phyloP scores from a whole-genome alignment of 2,329 filamentous ascomycete genomes.

The Leptographium procerum region DNA sequence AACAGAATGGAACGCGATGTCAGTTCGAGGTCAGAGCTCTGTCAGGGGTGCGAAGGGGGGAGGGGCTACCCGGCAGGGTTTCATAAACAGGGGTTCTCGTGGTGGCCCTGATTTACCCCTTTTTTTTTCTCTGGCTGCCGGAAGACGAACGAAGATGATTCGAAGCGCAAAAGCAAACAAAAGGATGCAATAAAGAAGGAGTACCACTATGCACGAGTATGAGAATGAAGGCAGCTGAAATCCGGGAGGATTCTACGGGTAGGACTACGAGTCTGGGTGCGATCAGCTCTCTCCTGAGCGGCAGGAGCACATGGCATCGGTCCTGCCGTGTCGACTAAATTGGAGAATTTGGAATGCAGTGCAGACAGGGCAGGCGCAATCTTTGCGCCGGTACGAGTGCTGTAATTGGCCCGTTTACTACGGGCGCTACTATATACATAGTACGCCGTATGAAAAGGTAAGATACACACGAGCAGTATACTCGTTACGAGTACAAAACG shows the following conservation, averaged over 20 bases:
- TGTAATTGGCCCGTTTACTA: too few species aligned
- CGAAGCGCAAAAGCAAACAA: background rate
- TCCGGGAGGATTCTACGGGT: background rate
- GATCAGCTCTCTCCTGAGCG: background rate
- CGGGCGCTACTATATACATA: too few species aligned
- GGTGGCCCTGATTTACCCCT: background rate
- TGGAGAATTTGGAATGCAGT: background rate
- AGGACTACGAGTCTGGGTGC: too few species aligned
- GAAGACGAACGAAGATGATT: background rate
- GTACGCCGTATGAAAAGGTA: too few species aligned
- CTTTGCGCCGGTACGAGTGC: too few species aligned
- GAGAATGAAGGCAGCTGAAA: background rate
- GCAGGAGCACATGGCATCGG: background rate
- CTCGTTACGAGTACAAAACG: background rate
- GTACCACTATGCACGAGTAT: background rate
- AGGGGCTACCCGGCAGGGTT: background rate
- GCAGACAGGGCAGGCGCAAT: background rate
- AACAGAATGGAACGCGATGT: slow-evolving; percentile 7
- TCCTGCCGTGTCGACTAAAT: background rate
- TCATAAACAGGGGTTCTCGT: background rate
- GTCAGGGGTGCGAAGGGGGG: background rate
- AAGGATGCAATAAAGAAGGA: background rate
- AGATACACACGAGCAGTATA: too few species aligned
- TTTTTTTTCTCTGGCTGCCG: background rate
- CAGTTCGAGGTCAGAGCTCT: slow-evolving; percentile 3